Evolutionary conservation across 225 moss, liverwort and hornwort species (phyloP).

Genomic region (Bryum argenteum): DNA sequence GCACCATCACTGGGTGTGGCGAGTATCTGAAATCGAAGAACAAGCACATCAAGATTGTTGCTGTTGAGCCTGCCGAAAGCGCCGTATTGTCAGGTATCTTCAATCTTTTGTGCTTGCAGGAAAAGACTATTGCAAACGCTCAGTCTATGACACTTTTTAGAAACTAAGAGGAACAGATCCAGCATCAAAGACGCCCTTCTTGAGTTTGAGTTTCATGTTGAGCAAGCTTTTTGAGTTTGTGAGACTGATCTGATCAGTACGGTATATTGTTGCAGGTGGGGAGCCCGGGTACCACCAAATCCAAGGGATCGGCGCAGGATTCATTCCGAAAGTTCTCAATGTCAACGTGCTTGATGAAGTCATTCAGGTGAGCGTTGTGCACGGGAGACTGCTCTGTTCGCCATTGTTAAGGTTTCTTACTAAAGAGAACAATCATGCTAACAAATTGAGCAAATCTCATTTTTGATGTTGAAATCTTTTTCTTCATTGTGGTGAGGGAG

Average conservation of each 20-base stretch:
- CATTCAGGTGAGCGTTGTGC: slow-evolving; percentile 52
- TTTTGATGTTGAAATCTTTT: no score
- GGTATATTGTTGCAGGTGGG: slow-evolving; percentile 56
- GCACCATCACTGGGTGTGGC: slow-evolving; percentile 76
- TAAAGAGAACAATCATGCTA: no score
- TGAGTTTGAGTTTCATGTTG: no score
- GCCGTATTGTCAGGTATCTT: slow-evolving; percentile 67
- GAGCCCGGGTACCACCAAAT: slow-evolving; percentile 74
- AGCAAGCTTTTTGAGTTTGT: background rate
- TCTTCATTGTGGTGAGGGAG: no score
- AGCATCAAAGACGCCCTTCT: no score
- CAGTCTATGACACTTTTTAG: no score
- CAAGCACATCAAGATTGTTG: slow-evolving; percentile 62
- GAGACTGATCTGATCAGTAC: slow-evolving; percentile 25
- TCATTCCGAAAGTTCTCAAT: slow-evolving; percentile 66
- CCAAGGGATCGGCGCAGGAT: slow-evolving; percentile 84
- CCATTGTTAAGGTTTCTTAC: background rate
- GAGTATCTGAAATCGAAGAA: slow-evolving; percentile 71
- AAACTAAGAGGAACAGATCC: no score
- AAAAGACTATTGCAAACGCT: no score
- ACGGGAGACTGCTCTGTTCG: slow-evolving; percentile 17
- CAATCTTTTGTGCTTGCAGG: no score
- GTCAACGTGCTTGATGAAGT: slow-evolving; percentile 71
- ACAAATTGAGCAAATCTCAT: no score
- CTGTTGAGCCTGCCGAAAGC: slow-evolving; percentile 77